phyloP scores from a whole-genome alignment of 108 stramenopile species.

The Bacterosira constricta region DNA sequence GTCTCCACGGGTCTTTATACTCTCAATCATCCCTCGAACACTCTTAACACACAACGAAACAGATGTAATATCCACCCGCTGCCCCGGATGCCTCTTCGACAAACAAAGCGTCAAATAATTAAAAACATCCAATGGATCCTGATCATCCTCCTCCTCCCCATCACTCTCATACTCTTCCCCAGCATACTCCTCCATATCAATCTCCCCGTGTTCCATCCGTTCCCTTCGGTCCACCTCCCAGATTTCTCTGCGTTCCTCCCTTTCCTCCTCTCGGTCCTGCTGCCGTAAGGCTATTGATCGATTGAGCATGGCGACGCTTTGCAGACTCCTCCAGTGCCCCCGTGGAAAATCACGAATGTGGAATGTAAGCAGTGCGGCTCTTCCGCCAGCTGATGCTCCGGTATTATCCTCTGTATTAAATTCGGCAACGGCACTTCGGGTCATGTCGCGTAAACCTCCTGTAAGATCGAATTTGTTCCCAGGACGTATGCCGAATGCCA shows the following conservation, averaged over 20 bases:
- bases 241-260: too few species aligned
- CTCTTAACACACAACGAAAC: constrained; percentile 7
- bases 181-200: too few species aligned
- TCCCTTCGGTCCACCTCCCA: too few species aligned
- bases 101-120: background rate
- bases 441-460: background rate
- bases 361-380: constrained; percentile 3
- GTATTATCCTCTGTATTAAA: background rate
- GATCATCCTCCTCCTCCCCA: constrained; percentile 2
- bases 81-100: background rate
- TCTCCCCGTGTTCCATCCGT: too few species aligned
- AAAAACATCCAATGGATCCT: constrained; percentile 8
- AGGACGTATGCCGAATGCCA: constrained; percentile 10
- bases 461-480: constrained; percentile 7
- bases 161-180: constrained; percentile 1
- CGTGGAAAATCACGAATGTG: background rate
- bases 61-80: background rate
- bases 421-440: constrained; percentile 12
- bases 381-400: too few species aligned
- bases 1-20: background rate
- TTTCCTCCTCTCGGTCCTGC: too few species aligned
- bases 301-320: constrained; percentile 8
- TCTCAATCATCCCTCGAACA: background rate
- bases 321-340: constrained; percentile 3
- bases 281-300: constrained; percentile 8